These are phyloP conservation scores for Madurella fahalii DNA, from an alignment of 2,329 filamentous ascomycete genomes.

Conservation along the genomic window DNA sequence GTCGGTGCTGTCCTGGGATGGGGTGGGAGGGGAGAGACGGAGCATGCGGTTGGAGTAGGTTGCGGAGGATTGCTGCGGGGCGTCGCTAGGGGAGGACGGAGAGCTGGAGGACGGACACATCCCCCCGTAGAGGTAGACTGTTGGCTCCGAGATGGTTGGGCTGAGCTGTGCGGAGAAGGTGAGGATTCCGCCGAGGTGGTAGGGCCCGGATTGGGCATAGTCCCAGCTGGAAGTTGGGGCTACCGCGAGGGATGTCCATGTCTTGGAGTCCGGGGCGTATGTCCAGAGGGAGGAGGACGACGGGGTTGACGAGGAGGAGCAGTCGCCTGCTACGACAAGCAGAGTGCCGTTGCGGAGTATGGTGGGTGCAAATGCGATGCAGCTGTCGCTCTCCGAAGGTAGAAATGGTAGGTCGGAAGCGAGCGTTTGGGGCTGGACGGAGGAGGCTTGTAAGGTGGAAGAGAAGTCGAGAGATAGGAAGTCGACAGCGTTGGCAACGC, in stretches of 20 bases:
- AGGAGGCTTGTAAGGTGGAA: slow-evolving; percentile 46
- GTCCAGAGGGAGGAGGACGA: slow-evolving; percentile 61
- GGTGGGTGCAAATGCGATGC: slow-evolving; percentile 61
- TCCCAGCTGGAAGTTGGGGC: slow-evolving; percentile 19
- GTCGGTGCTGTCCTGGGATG: slow-evolving; percentile 23
- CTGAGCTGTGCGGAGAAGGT: slow-evolving; percentile 62
- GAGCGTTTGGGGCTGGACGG: slow-evolving; percentile 44
- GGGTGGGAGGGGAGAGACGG: slow-evolving; percentile 48
- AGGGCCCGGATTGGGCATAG: slow-evolving; percentile 38
- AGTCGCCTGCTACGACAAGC: slow-evolving; percentile 70
- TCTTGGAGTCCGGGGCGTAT: slow-evolving; percentile 47
- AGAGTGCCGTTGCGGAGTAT: slow-evolving; percentile 66
- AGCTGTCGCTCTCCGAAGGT: slow-evolving; percentile 33
- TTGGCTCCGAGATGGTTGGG: slow-evolving; percentile 49
- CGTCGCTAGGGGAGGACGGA: slow-evolving; percentile 27
- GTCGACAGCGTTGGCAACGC: slow-evolving; percentile 36
- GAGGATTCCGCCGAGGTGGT: slow-evolving; percentile 54
- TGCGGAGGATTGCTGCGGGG: slow-evolving; percentile 62
- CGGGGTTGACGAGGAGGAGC: slow-evolving; percentile 44
- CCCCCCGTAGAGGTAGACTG: slow-evolving; percentile 76
- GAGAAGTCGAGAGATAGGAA: slow-evolving; percentile 66
- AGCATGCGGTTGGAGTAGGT: slow-evolving; percentile 80
- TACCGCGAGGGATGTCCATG: slow-evolving; percentile 34
- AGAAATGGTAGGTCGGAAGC: slow-evolving; percentile 62
- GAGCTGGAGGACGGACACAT: slow-evolving; percentile 66